Conservation (phyloP, 2,329 filamentous ascomycete genomes). For the Clathrospora elynae region DNA sequence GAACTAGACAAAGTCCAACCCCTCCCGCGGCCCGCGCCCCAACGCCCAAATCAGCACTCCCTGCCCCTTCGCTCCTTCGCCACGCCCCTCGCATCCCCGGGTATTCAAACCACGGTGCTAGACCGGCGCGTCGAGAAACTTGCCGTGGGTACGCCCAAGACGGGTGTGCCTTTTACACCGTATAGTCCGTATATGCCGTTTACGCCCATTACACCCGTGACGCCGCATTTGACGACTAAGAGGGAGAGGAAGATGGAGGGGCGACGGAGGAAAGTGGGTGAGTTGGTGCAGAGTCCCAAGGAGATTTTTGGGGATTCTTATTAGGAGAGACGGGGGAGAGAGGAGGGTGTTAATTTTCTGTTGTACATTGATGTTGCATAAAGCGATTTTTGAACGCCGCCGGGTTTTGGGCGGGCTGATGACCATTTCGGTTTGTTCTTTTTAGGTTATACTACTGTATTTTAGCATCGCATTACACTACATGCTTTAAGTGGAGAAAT, state of each 20-base stretch:
- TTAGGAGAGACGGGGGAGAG: slow-evolving; percentile 16
- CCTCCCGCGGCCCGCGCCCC: slow-evolving; percentile 44
- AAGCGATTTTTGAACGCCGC: too few relatives aligned
- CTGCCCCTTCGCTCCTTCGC: slow-evolving; percentile 48
- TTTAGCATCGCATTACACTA: too few relatives aligned
- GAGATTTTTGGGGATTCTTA: slow-evolving; percentile 48
- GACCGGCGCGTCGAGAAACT: slow-evolving; percentile 45
- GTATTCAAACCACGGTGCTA: slow-evolving; percentile 53
- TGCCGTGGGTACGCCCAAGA: slow-evolving; percentile 55
- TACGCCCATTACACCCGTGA: slow-evolving; percentile 75
- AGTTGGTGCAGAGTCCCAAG: slow-evolving; percentile 45
- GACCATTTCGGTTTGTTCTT: too few relatives aligned
- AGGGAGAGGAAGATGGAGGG: slow-evolving; percentile 72
- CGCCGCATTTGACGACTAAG: slow-evolving; percentile 73
- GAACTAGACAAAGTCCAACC: slow-evolving; percentile 44
- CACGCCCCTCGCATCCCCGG: slow-evolving; percentile 33
- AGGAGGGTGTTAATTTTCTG: slow-evolving; percentile 5
- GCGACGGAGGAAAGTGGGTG: slow-evolving; percentile 63
- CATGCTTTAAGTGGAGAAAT: too few relatives aligned
- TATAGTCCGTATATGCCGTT: slow-evolving; percentile 82
- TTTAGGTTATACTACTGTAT: too few relatives aligned
- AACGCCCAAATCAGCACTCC: slow-evolving; percentile 27
- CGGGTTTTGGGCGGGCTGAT: too few relatives aligned
- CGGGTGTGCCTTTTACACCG: slow-evolving; percentile 68
- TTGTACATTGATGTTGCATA: too few relatives aligned